Evolutionary conservation across 768 basidiomycete species (phyloP), one percentile per base, ranked within the genome.

Genomic region (Agrocybe chaxingu): DNA sequence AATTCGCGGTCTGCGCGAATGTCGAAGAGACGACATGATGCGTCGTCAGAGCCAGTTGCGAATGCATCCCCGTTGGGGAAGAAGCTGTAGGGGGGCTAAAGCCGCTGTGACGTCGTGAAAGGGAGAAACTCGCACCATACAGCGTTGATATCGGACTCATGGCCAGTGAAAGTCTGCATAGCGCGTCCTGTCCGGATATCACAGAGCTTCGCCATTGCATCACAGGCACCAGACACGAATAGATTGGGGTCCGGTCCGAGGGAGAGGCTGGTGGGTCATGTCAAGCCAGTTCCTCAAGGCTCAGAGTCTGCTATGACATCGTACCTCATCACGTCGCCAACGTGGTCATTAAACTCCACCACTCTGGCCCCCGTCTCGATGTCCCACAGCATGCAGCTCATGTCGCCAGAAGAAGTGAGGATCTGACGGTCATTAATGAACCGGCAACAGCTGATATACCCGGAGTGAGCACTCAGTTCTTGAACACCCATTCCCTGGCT

Each of bases 301-400:
- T 8, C 16, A 16, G 16, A 16, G 16, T 48, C 3, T 45, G 9
- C 29, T 38, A 50, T 29, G n/a, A 39, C 19, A 18, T 66, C 79
- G 60, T 63, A 96, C 96, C 94, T 98, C 96, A 99, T 99, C 52
- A 99, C 96, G 74, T 99, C 96, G 37, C 97, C 96, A 12, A 96
- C 98, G 66, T 99, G 96, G 70, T 99, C 96, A 65, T 90, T 97
- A 70, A 99, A 99, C 72, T 98, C 97, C 60, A 96, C 89, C n/a
- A 95, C 89, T 55, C 96, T 77, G 1, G 95, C 92, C 57, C 96
- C 97, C 18, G 93, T 92, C 70, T 99, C 96, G 53, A 99, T 92
- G 70, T 99, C 96, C 96, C 97, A 99, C 29, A 98, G 80, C 95
- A 99, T 98, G 69, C 96, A 99, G 30, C 96, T 97, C 96, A 99